Base-by-base conservation (phyloP, 768 basidiomycete genomes). In the Tubosaeta sp. region DNA sequence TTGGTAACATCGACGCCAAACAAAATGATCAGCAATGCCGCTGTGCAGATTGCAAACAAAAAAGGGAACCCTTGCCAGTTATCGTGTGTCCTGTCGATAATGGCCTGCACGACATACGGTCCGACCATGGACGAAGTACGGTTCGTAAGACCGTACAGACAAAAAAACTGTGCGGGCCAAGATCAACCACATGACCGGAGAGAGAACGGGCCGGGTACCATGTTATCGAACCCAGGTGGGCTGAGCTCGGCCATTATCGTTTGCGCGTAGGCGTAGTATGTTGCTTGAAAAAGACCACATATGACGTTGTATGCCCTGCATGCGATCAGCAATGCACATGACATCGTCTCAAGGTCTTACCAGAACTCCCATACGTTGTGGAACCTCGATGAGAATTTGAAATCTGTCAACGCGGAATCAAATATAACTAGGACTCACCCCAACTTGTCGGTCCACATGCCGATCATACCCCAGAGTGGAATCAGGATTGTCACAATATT, bases 191-290 rank as follows among this genome's bases (percentile, higher is more conserved):
- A 31, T 26, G 25, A 12, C 43, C 2, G 8, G 0, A 7, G 9
- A 13, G 34, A 4, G 25, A 17, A 25, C 0, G 16, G 33, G 38
- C 5, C 2, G 14, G 62, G 19, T 49, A 77, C 80, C 81, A 82
- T 91, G 63, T 91, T 89, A 59, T 93, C 91, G 62, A 88, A 93
- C 0, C 91, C 91, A 1, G 88, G 86, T 12, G 91, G 91, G 6
- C 86, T 83, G 9, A 95, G 79, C 67, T 94, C 91, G 0, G 88
- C 86, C 88, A 91, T 91, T 85, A 89, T 87, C 0, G 87, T 90
- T 64, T 88, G 84, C 4, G 88, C 83, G 64, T 86, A 90, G 1
- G 91, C 88, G 64, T 89, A 93, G 70, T 91, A 94, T 0, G 91
- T 91, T 2, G 86, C 86, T 71, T 91, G 86, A 76, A 90, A 91